These are phyloP conservation scores for Marchantia paleacea DNA, from an alignment of 225 moss, liverwort and hornwort genomes.

Conservation along the genomic window DNA sequence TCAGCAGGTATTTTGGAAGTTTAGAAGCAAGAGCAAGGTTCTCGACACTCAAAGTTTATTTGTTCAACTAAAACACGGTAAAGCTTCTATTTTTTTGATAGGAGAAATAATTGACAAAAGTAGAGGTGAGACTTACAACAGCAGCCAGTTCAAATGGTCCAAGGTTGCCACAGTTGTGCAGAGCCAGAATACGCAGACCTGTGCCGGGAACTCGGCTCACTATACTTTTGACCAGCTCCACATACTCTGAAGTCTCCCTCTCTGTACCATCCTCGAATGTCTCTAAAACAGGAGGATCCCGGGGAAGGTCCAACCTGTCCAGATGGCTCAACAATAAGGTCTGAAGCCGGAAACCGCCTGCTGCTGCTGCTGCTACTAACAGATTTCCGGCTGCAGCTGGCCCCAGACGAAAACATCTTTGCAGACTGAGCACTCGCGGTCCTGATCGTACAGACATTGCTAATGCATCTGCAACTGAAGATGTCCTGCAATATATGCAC, in stretches of 20 bases:
- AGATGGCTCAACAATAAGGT: conserved; percentile 77
- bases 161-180: conserved; percentile 76
- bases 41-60: too few species aligned
- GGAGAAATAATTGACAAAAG: too few species aligned
- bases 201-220: conserved; percentile 43
- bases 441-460: conserved; percentile 60
- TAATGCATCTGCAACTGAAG: conserved; percentile 59
- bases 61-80: too few species aligned
- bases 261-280: conserved; percentile 29
- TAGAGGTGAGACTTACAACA: conserved; percentile 46
- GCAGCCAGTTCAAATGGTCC: conserved; percentile 48
- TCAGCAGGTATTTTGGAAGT: too few species aligned
- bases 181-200: conserved; percentile 73
- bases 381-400: conserved; percentile 67
- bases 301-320: conserved; percentile 55
- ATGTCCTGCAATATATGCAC: conserved; percentile 52
- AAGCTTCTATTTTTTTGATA: too few species aligned
- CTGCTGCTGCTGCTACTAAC: conserved; percentile 57
- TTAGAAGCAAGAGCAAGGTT: too few species aligned
- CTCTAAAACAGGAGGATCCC: conserved; percentile 22
- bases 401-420: conserved; percentile 76
- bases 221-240: conserved; percentile 44
- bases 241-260: conserved; percentile 30
- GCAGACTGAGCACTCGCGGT: conserved; percentile 69
- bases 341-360: conserved; percentile 59